Evolutionary conservation across 495 filamentous ascomycete species (phyloP), one percentile per base, ranked within the genome.

Genomic region (Penicillium parvum): DNA sequence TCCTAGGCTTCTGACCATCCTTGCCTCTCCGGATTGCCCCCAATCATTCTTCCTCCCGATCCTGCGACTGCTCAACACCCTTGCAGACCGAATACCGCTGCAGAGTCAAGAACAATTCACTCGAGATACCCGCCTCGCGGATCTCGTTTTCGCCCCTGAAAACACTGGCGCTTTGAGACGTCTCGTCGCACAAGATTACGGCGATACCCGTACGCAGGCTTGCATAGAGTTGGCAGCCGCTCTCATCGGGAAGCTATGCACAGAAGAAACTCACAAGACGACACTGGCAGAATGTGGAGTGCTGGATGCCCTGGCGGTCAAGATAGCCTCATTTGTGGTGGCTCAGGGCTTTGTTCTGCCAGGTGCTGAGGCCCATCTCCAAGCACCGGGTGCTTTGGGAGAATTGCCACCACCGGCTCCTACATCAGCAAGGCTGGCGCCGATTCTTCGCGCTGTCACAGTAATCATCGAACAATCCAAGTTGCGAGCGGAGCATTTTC

Each of bases 381-480:
- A 55, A 14, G 54, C 62, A 19, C 53, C 58, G 7, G 63, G 59
- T 17, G 50, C 62, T 23, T 54, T 71, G 12, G 60, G 57, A 11
- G 49, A 57, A 11, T 45, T 73, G 10, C 63, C 68, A 23, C 63
- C 66, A 7, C 75, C 83, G 28, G 78, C 86, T 5, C 77, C 82
- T 1, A 64, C 63, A 19, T 68, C 70, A 7, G 73, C 74, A n/a
- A 74, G 78, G 22, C 64, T 95, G 30, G 74, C 82, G 5, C 73
- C 79, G 19, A 76, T 94, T 32, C 64, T 98, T n/a, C 84, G 89
- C 43, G 87, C 90, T 1, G 79, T 94, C 32, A 78, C 82, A 8
- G 75, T 80, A 28, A 90, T 97, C 30, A 79, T 96, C 42, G 74
- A 81, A 29, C 77, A 84, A 47, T 96, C 92, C 0, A 83, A 83